Evolutionary conservation across 305 asterid genomes (phyloP).

Genomic region (Fraxinus floribunda): DNA sequence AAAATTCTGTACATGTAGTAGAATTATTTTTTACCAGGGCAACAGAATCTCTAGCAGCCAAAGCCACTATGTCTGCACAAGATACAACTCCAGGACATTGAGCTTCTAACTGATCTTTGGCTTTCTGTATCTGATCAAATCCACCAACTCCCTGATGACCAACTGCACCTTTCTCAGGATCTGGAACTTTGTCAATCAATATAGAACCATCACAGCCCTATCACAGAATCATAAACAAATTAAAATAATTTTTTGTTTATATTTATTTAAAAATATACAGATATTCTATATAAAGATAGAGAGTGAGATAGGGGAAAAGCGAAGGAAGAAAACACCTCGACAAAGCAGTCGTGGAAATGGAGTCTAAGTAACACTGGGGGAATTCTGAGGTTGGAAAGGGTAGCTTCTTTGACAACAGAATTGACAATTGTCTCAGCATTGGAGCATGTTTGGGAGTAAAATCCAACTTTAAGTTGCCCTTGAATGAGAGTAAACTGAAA

Average conservation of each 20-base stretch:
- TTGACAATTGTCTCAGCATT: slow-evolving; percentile 40
- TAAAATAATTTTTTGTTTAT: too few relatives aligned
- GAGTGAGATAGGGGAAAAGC: neutral
- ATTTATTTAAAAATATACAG: too few relatives aligned
- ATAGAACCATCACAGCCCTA: slow-evolving; percentile 52
- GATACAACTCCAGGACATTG: slow-evolving; percentile 44
- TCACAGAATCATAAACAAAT: neutral
- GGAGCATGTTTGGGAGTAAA: slow-evolving; percentile 42
- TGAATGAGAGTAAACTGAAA: neutral
- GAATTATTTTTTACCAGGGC: slow-evolving; percentile 25
- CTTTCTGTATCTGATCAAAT: slow-evolving; percentile 25
- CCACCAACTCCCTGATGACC: slow-evolving; percentile 38
- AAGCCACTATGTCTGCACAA: slow-evolving; percentile 43
- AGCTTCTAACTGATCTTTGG: slow-evolving; percentile 29
- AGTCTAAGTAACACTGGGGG: slow-evolving; percentile 37
- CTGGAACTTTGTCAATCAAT: slow-evolving; percentile 23
- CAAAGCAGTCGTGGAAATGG: slow-evolving; percentile 45
- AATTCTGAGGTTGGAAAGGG: slow-evolving; percentile 16
- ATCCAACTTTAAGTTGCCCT: slow-evolving; percentile 34
- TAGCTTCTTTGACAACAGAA: slow-evolving; percentile 34
- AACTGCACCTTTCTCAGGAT: slow-evolving; percentile 23
- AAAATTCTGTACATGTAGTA: too few relatives aligned
- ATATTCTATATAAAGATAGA: neutral
- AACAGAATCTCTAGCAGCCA: slow-evolving; percentile 46
- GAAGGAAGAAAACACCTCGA: slow-evolving; percentile 28